Conservation (phyloP, 2,329 filamentous ascomycete species). For the Diaporthe capsici region DNA sequence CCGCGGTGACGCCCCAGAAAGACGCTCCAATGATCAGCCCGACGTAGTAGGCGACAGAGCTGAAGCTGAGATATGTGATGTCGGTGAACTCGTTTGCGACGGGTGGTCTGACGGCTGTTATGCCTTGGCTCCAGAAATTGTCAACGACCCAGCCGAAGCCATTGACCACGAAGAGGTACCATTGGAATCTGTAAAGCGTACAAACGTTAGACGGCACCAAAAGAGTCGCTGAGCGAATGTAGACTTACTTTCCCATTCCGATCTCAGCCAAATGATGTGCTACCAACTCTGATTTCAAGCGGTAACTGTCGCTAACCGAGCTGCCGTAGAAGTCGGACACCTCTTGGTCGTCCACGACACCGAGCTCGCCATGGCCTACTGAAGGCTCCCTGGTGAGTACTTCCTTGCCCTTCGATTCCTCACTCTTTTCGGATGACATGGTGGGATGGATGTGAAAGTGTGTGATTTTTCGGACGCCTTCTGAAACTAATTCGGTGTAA, state of each 20-base stretch:
- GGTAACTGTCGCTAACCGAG: constrained; percentile 49
- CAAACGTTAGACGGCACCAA: not conserved
- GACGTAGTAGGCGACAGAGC: constrained; percentile 55
- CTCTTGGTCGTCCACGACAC: constrained; percentile 47
- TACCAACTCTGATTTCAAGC: constrained; percentile 52
- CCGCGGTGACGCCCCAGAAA: constrained; percentile 60
- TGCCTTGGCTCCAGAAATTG: constrained; percentile 57
- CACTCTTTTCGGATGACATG: constrained; percentile 31
- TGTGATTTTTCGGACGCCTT: not conserved
- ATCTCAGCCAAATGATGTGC: constrained; percentile 49
- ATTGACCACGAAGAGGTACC: constrained; percentile 61
- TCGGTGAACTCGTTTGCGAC: constrained; percentile 53
- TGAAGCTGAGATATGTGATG: constrained; percentile 51
- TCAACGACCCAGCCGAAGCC: constrained; percentile 62
- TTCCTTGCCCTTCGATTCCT: constrained; percentile 19
- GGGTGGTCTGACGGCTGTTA: constrained; percentile 52
- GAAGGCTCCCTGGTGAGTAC: constrained; percentile 15
- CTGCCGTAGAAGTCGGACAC: constrained; percentile 55
- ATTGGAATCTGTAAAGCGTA: constrained; percentile 51
- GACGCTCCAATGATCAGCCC: constrained; percentile 61
- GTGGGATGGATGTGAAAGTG: not conserved
- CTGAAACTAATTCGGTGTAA: not conserved
- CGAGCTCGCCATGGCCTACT: constrained; percentile 28
- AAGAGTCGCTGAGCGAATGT: accelerated
- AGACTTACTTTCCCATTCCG: constrained; percentile 53